These are phyloP conservation scores for Mortierella polycephala DNA, from an alignment of 371 early-diverging fungal genomes.

Conservation along the genomic window DNA sequence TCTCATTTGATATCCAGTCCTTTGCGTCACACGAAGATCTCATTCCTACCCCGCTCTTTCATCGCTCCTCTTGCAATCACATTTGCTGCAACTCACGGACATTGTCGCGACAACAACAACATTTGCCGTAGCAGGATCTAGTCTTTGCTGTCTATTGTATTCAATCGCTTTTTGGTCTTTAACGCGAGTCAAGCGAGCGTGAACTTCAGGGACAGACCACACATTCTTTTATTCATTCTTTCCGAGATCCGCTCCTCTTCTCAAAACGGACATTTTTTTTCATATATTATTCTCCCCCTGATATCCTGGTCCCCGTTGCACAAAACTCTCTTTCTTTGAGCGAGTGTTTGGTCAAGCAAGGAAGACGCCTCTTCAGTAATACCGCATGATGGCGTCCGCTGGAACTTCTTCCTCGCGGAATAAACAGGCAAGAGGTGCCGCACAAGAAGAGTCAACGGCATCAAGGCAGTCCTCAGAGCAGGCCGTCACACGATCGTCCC, in stretches of 20 bases:
- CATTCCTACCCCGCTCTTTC: background rate
- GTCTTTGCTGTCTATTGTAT: no score
- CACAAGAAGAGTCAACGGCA: slow-evolving; percentile 21
- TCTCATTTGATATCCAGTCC: background rate
- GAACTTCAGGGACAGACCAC: no score
- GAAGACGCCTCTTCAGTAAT: background rate
- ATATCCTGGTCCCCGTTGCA: no score
- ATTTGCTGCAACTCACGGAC: background rate
- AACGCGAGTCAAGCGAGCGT: no score
- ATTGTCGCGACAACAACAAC: background rate
- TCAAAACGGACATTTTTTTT: no score
- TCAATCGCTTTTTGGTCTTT: no score
- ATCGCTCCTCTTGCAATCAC: background rate
- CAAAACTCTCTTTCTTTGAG: no score
- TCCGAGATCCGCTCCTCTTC: no score
- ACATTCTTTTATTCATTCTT: no score
- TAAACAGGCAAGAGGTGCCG: slow-evolving; percentile 23
- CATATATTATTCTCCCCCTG: no score
- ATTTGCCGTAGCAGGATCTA: no score
- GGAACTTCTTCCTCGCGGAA: slow-evolving; percentile 32
- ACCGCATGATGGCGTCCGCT: slow-evolving; percentile 40
- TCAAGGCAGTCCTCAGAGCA: slow-evolving; percentile 5
- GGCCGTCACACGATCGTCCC: slow-evolving; percentile 13
- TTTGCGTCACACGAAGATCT: slow-evolving; percentile 4
- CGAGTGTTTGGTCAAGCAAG: background rate